A percentile compares a stretch with the other conserved stretches of the same genome.
Conservation (phyloP, 805 yeast species). For the Saturnispora dispora region DNA sequence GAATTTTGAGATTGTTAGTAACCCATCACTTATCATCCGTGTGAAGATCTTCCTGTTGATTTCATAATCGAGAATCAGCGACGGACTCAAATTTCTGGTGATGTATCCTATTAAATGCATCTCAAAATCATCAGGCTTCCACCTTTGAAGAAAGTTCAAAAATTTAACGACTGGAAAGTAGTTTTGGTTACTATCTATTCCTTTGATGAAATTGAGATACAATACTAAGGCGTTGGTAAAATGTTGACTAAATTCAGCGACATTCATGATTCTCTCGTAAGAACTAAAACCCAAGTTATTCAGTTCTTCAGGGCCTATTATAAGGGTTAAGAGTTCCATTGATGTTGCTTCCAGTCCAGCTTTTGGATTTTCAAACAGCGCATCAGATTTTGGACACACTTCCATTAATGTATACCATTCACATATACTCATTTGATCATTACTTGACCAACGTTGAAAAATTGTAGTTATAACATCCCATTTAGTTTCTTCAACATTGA, state of each 20-base stretch:
- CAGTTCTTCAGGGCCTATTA: conserved; percentile 16
- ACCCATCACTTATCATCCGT: conserved; percentile 30
- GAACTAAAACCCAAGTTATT: conserved; percentile 21
- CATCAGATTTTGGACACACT: not conserved
- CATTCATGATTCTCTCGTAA: conserved; percentile 22
- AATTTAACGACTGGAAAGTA: conserved; percentile 11
- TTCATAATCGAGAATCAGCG: conserved; percentile 28
- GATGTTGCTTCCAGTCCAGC: not conserved
- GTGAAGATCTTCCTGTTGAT: conserved; percentile 29
- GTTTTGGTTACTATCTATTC: conserved; percentile 11
- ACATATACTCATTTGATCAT: not conserved
- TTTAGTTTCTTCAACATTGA: conserved; percentile 12
- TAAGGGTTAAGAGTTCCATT: conserved; percentile 2
- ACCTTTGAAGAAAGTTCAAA: conserved; percentile 26
- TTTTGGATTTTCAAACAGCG: not conserved
- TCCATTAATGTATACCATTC: not conserved
- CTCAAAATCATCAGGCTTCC: conserved; percentile 30
- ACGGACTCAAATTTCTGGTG: conserved; percentile 22
- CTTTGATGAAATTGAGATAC: conserved; percentile 21
- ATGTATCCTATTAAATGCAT: conserved; percentile 20
- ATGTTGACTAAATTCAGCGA: conserved; percentile 26
- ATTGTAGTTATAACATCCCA: conserved; percentile 12
- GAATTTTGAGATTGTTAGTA: conserved; percentile 27
- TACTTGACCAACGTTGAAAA: conserved; percentile 16
- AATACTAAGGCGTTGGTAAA: conserved; percentile 19